phyloP scores from a whole-genome alignment of 768 basidiomycete species.

The Rickenella mellea region DNA sequence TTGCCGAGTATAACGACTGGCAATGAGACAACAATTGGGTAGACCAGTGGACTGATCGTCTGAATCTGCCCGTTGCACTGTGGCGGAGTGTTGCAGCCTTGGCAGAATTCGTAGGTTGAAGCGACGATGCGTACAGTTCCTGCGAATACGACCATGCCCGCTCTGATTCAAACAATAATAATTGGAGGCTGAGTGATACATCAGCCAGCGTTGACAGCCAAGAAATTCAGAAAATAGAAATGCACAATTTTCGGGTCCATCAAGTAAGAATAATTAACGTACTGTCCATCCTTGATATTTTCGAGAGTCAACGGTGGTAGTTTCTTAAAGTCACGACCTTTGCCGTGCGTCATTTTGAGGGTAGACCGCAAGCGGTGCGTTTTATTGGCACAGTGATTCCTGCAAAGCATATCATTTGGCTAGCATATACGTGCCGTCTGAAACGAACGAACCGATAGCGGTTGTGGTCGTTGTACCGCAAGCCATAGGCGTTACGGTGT shows the following conservation, averaged over 20 bases:
- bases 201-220: constrained; percentile 5
- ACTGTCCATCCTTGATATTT: constrained; percentile 82
- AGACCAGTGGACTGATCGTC: constrained; percentile 72
- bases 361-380: constrained; percentile 81
- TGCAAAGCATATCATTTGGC: constrained; percentile 18
- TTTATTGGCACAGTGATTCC: constrained; percentile 87
- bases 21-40: constrained; percentile 66
- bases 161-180: constrained; percentile 84
- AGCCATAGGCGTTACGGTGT: constrained; percentile 83
- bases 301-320: constrained; percentile 56
- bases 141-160: constrained; percentile 89
- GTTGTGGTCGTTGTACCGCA: constrained; percentile 81
- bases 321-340: constrained; percentile 86
- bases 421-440: background rate
- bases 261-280: constrained; percentile 18
- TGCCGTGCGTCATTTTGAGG: constrained; percentile 80
- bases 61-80: constrained; percentile 70
- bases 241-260: constrained; percentile 6
- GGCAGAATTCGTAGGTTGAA: constrained; percentile 40
- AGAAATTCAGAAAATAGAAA: constrained; percentile 2
- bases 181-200: constrained; percentile 48
- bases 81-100: constrained; percentile 53
- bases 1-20: constrained; percentile 48
- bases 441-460: constrained; percentile 60
- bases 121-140: constrained; percentile 49